Evolutionary conservation across 2,329 filamentous ascomycete species (phyloP).

Genomic region (Whalleya microplaca): DNA sequence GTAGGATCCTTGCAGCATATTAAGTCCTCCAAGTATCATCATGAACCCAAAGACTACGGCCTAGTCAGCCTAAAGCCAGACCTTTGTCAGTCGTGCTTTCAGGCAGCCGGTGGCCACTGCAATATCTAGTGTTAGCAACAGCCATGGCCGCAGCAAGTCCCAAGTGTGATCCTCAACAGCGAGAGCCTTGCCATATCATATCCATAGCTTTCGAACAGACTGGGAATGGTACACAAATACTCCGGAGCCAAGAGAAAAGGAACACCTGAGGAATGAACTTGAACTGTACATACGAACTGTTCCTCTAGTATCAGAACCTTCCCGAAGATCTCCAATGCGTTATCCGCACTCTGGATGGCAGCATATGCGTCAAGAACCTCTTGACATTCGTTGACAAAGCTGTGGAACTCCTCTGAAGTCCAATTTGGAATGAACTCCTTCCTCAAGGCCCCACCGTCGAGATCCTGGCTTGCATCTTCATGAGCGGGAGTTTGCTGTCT

Average conservation of each 20-base stretch:
- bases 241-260: not conserved
- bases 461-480: conserved; percentile 45
- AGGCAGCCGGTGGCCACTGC: not conserved
- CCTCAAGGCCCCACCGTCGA: conserved; percentile 67
- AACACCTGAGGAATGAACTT: not conserved
- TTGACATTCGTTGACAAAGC: conserved; percentile 47
- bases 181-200: not conserved
- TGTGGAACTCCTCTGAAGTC: conserved; percentile 64
- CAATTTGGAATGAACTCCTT: conserved; percentile 71
- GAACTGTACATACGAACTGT: conserved; percentile 43
- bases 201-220: not conserved
- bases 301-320: conserved; percentile 60
- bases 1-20: too few species aligned
- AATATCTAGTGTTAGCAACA: not conserved
- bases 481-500: conserved; percentile 37
- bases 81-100: not conserved
- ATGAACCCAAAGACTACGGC: not conserved
- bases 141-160: not conserved
- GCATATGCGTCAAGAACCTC: conserved; percentile 37
- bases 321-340: conserved; percentile 49
- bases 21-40: not conserved
- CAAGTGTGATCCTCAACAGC: not conserved
- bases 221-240: not conserved
- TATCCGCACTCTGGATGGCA: conserved; percentile 28
- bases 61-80: not conserved